Percentiles rank a stretch among this genome's conserved stretches.
These are phyloP conservation scores for Globisporangium takayamanum DNA, from an alignment of 352 stramenopile genomes.

Conservation along the genomic window DNA sequence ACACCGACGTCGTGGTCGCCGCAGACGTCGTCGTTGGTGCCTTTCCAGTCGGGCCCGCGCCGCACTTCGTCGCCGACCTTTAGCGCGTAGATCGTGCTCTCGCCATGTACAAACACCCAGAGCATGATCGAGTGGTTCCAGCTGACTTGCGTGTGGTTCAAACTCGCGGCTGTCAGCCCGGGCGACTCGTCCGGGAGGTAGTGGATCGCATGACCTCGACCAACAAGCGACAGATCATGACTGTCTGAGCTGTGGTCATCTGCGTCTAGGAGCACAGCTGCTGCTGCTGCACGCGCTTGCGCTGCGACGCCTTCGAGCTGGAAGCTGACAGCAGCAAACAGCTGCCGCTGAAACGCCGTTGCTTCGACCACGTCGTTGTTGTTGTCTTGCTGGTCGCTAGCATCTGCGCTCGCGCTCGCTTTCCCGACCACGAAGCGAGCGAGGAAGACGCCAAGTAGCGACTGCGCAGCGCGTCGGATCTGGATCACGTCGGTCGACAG, in stretches of 20 bases:
- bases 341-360: conserved; percentile 53
- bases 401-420: conserved; percentile 13
- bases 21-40: conserved; percentile 15
- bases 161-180: conserved; percentile 31
- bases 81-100: conserved; percentile 38
- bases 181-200: conserved; percentile 35
- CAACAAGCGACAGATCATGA: not conserved
- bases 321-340: conserved; percentile 60
- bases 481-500: conserved; percentile 34
- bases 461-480: conserved; percentile 48
- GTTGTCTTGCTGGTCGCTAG: conserved; percentile 6
- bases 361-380: conserved; percentile 24
- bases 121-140: conserved; percentile 81
- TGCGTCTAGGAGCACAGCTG: not conserved
- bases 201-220: not conserved
- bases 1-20: conserved; percentile 23
- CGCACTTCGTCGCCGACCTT: conserved; percentile 66
- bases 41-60: conserved; percentile 43
- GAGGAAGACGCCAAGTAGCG: conserved; percentile 47
- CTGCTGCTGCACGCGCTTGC: conserved; percentile 6
- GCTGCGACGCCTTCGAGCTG: conserved; percentile 52
- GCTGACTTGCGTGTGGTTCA: conserved; percentile 23
- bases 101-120: conserved; percentile 54
- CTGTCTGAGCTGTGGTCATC: not conserved
- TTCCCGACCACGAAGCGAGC: conserved; percentile 52